Base-by-base conservation (phyloP, 805 yeast species). In the Starmerella stigmatis region DNA sequence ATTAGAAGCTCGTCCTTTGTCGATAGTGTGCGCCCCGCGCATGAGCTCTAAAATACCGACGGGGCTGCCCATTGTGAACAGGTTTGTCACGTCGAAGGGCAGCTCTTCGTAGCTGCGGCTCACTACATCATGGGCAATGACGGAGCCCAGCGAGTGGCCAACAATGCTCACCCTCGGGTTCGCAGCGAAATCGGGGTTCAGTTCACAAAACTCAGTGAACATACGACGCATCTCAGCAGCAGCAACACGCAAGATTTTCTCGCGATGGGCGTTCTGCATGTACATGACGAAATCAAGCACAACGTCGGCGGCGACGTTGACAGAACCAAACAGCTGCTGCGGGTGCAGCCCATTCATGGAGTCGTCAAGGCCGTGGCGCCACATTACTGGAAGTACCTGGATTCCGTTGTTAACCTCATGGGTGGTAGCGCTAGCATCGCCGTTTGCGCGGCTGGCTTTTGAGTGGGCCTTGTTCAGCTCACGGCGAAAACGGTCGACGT, bases 111-210 rank as follows among this genome's bases (percentile, higher is more conserved):
- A 59, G 26, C 65, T 63, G 29, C 59, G 60, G 1, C 59, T 59
- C 17, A 86, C 60, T 12, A 89, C 68, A 60, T 89, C 96, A 58
- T 84, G 77, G 2, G 78, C 68, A 28, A 89, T 82, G 0, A 89
- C 82, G 3, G 94, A 81, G 0, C 98, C 98, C 28, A 89, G 66
- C 0, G 97, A 89, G 61, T 89, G 98, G 1, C 96, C 97, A 48
- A 86, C 66, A 2, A 89, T 62, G 54, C 89, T 86, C 0, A 89
- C 79, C 52, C 79, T 75, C 0, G 95, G 95, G n/a, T 76, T 67
- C 26, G 43, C 45, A 5, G 57, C 51, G 61, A 83, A 84, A 16
- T 69, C 63, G 0, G 94, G 94, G 52, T 88, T 78, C 39, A 73
- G 65, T 42, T 76, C 70, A 47, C 69, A 62, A 60, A 78, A 89